Evolutionary conservation across 1,284 basidiomycete species (phyloP).

Genomic region (Ustilago hordei): DNA sequence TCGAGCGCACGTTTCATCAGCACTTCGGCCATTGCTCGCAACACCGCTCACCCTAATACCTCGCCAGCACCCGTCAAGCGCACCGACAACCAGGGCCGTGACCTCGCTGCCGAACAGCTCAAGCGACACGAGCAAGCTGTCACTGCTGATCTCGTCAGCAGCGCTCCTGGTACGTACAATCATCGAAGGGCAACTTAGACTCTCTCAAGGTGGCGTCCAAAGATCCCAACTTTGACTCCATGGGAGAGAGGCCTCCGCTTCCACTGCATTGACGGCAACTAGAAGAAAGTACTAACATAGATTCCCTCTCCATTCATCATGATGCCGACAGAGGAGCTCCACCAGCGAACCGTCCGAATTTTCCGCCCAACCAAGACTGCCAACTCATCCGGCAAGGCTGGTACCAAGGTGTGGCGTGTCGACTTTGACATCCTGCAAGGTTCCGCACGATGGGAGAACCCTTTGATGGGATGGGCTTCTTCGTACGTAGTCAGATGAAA

Average conservation of each 20-base stretch:
- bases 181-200: background rate
- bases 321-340: constrained; percentile 79
- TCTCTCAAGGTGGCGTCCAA: background rate
- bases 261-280: background rate
- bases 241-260: background rate
- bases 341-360: constrained; percentile 88
- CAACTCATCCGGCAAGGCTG: constrained; percentile 89
- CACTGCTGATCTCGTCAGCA: constrained; percentile 55
- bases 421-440: constrained; percentile 93
- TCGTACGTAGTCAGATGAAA: constrained; percentile 43
- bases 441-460: constrained; percentile 95
- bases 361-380: constrained; percentile 94
- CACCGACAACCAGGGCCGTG: constrained; percentile 41
- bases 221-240: background rate
- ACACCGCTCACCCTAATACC: constrained; percentile 38
- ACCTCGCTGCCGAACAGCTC: constrained; percentile 58
- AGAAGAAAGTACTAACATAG: background rate
- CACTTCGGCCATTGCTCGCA: constrained; percentile 39
- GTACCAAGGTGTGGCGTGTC: constrained; percentile 89
- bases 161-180: constrained; percentile 57
- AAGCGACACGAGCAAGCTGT: constrained; percentile 48
- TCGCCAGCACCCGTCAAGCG: constrained; percentile 39
- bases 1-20: constrained; percentile 44
- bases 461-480: constrained; percentile 93
- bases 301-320: background rate